phyloP scores from a whole-genome alignment of 257 asterid species.

The Solanum paucissectum region DNA sequence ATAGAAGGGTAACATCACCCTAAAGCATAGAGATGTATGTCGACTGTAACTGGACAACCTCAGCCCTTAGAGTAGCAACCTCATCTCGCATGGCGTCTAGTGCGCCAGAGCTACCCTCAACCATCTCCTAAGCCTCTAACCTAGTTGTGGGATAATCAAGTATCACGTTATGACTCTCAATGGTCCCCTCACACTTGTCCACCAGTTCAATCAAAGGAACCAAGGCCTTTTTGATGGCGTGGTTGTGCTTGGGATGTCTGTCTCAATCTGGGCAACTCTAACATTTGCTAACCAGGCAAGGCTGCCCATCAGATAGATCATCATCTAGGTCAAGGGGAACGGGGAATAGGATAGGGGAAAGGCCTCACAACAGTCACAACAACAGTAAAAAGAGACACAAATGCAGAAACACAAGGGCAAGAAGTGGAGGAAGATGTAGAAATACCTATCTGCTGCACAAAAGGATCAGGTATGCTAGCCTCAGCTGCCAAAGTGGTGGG shows the following conservation, averaged over 20 bases:
- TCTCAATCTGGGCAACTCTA: background rate
- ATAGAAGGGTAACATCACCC: background rate
- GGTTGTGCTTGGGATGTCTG: background rate
- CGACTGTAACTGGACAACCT: background rate
- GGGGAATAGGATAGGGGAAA: too few relatives aligned
- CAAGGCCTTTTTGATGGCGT: background rate
- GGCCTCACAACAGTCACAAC: too few relatives aligned
- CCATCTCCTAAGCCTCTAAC: background rate
- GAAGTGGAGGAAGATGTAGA: too few relatives aligned
- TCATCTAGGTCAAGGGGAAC: too few relatives aligned
- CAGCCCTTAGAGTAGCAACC: background rate
- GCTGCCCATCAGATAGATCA: background rate
- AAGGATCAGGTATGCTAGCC: too few relatives aligned
- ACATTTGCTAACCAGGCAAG: background rate
- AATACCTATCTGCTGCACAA: too few relatives aligned
- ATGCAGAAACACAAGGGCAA: too few relatives aligned
- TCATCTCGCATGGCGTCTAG: background rate
- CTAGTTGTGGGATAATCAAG: background rate
- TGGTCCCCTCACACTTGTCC: background rate
- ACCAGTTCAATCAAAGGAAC: background rate
- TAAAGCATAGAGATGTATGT: background rate
- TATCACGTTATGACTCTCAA: background rate
- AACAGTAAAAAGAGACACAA: too few relatives aligned
- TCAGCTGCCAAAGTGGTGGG: too few relatives aligned
- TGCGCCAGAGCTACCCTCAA: background rate